These are phyloP conservation scores for Stygiomarasmius scandens DNA, from an alignment of 1,284 basidiomycete species.

Conservation along the genomic window DNA sequence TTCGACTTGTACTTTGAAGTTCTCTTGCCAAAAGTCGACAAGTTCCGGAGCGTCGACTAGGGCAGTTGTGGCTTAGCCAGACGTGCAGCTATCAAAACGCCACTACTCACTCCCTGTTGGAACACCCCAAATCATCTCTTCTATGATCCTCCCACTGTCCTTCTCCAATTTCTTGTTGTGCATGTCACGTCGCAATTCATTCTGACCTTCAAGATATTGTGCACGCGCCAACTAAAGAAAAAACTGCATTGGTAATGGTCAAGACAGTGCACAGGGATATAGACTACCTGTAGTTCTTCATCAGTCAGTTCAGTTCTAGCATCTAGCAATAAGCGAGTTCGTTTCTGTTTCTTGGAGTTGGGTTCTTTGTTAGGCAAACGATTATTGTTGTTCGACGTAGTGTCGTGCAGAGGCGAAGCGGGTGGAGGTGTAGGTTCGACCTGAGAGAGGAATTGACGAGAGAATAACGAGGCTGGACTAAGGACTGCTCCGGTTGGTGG, in stretches of 20 bases:
- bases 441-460: conserved; percentile 41
- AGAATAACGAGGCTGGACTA: conserved; percentile 39
- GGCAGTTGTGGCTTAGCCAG: conserved; percentile 10
- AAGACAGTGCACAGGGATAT: not conserved
- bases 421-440: conserved; percentile 23
- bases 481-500: conserved; percentile 16
- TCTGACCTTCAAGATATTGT: conserved; percentile 68
- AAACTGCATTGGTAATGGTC: conserved; percentile 1
- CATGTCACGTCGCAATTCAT: conserved; percentile 50
- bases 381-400: conserved; percentile 30
- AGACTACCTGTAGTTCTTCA: conserved; percentile 68
- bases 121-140: conserved; percentile 68
- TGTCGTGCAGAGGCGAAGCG: conserved; percentile 29
- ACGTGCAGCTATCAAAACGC: not conserved
- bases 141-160: conserved; percentile 52
- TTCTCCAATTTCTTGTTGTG: conserved; percentile 59
- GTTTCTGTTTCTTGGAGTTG: conserved; percentile 35
- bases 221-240: conserved; percentile 57
- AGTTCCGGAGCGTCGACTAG: conserved; percentile 62
- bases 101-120: conserved; percentile 56
- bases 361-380: conserved; percentile 23
- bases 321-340: conserved; percentile 55
- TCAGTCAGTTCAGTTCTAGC: conserved; percentile 75
- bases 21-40: conserved; percentile 71
- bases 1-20: conserved; percentile 68